phyloP scores from a whole-genome alignment of 768 basidiomycete genomes.

The Phylloporus rhodoxanthus region DNA sequence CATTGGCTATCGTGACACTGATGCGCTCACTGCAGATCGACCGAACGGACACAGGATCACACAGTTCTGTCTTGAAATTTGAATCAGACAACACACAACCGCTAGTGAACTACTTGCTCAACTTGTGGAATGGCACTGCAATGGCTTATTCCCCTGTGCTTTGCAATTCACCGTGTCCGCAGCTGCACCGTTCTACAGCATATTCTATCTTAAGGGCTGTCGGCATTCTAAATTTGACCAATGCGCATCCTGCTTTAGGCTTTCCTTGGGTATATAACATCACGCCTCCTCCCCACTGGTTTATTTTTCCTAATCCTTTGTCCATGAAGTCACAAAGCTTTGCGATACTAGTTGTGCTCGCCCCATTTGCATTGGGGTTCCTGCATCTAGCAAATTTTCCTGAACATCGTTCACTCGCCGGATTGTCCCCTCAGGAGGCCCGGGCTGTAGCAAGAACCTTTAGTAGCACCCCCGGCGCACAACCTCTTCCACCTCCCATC shows the following conservation, averaged over 20 bases:
- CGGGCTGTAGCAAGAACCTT: constrained; percentile 11
- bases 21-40: neutral
- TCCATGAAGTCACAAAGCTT: constrained; percentile 6
- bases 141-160: neutral
- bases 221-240: neutral
- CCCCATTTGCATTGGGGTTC: constrained; percentile 9
- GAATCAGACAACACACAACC: neutral
- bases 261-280: neutral
- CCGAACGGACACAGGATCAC: neutral
- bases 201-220: neutral
- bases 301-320: neutral
- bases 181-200: neutral
- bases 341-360: neutral
- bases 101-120: neutral
- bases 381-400: constrained; percentile 14
- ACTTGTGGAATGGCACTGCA: neutral
- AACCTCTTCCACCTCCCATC: constrained; percentile 18
- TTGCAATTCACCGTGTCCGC: neutral
- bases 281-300: neutral
- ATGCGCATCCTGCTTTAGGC: neutral
- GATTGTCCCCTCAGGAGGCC: constrained; percentile 15
- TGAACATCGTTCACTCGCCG: constrained; percentile 18
- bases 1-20: no score
- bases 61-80: no score
- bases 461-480: constrained; percentile 18